Base-by-base conservation (phyloP, 306 rosid species). In the Lathyrus oleraceus region DNA sequence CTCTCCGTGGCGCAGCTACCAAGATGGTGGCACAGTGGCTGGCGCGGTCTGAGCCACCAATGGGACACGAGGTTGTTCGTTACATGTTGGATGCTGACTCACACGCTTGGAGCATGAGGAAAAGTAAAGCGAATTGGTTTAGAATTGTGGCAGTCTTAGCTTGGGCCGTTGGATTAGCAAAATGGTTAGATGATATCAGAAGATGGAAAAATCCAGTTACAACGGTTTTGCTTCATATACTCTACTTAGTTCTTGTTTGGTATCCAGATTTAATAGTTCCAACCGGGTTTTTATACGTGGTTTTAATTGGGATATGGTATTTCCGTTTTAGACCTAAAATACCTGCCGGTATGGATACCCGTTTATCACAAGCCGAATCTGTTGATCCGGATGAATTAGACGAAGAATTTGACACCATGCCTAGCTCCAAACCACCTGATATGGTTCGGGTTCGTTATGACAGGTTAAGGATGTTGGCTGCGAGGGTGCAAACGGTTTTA, bases 61-160 rank as follows among this genome's bases (percentile, higher is more conserved):
- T 94, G 71, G 96, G 97, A 11, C 75, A 87, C 1, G 98, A 94
- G 76, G 98, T 94, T 42, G 98, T 94, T 21, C 76, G 89, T 10
- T 94, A 83, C 85, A 88, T 94, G 98, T 59, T 94, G 79, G 98
- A 94, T 27, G 95, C 97, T 0, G 98, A 94, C 40, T 94, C 98
- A 1, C 97, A 94, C 58, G 43, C 86, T 0, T 94, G 98, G 98
- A 94, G 98, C 84, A 88, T 94, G 96, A 82, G 98, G 63, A 88
- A 83, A 79, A 90, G 96, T 67, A 90, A 87, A 68, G 94, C 96
- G 0, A 94, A 94, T 77, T 94, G 98, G 98, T 90, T 84, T 74
- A 72, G 98, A 54, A 94, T 94, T 5, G 96, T 88, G n/a, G 91
- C 88, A 9, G 96, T 94, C 40, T 72, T 94, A 8, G 91, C 94